Evolutionary conservation across 2,329 filamentous ascomycete genomes (phyloP).

Genomic region (Endothia cerciana): DNA sequence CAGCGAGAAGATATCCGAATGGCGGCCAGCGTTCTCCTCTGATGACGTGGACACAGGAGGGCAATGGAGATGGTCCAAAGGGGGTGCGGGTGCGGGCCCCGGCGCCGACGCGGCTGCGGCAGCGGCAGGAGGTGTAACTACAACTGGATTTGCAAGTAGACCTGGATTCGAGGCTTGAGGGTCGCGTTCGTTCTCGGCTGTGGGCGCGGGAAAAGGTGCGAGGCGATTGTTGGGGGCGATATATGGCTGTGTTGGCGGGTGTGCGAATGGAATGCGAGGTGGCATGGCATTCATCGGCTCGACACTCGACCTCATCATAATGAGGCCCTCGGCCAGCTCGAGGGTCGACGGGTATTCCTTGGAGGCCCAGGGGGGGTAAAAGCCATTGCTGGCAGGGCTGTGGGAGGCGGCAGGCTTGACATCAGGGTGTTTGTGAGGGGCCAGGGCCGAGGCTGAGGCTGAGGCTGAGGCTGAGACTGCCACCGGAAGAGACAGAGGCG

Average conservation of each 20-base stretch:
- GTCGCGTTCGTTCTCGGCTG: not conserved
- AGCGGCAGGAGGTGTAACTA: not conserved
- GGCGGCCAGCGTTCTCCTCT: conserved; percentile 24
- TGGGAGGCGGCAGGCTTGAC: not conserved
- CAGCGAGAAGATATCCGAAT: conserved; percentile 25
- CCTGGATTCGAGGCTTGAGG: not conserved
- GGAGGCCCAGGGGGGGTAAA: not conserved
- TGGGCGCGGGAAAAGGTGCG: not conserved
- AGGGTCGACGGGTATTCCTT: conserved; percentile 16
- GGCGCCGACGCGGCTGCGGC: not conserved
- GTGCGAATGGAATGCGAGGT: conserved; percentile 19
- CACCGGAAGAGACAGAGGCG: not conserved
- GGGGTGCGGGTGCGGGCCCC: not conserved
- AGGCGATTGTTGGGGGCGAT: conserved; percentile 5
- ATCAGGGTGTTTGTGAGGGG: not conserved
- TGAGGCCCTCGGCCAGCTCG: conserved; percentile 26
- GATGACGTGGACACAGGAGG: conserved; percentile 25
- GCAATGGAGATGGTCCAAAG: conserved; percentile 9
- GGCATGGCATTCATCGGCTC: conserved; percentile 24
- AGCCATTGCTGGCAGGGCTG: conserved; percentile 8
- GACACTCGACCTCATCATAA: conserved; percentile 27
- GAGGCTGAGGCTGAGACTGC: conserved; percentile 8
- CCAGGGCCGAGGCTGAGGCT: conserved; percentile 9
- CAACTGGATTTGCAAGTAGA: not conserved
- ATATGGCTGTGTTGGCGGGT: conserved; percentile 8